Evolutionary conservation across 257 asterid species (phyloP), one percentile per base, ranked within the genome.

Genomic region (Lycium ferocissimum): DNA sequence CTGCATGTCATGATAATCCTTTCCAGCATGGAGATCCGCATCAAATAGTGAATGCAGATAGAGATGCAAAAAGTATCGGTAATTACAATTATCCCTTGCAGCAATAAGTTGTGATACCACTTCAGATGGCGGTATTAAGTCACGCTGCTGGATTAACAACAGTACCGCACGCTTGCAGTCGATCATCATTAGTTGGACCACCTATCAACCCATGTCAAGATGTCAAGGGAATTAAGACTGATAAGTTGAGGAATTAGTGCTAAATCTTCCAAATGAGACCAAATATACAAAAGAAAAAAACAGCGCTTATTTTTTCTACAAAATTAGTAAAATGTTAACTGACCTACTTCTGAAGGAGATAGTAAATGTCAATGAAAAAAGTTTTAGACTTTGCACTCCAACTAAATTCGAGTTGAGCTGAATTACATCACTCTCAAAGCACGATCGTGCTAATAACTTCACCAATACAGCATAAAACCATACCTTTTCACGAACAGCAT

Each of bases 1-100:
- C 98, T 97, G 99, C 95, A 97, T 94, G 88, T 97, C 99, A 88
- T 97, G 99, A 87, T 85, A 94, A 87, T 93, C 99, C 90, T 93
- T 92, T 86, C 99, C 99, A 81, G 97, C 97, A 87, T 91, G 92
- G 58, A 95, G 96, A 89, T 89, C 90, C 76, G 93, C 88, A 92
- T 87, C 95, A 83, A 93, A 94, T 86, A 96, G 85, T 63, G 95
- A 84, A 89, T 95, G 97, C 80, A 96, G 92, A 88, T 96, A 96
- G 69, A 89, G 89, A 88, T 92, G 93, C 88, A 95, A 89, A 89
- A 92, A 92, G 86, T 86, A 88, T 80, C 94, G 90, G 76, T 88
- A 88, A 82, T 97, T 97, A 62, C 97, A 91, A 86, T 91, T 90
- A 67, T 89, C 89, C 90, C 89, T 90, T 73, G 95, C 97, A 85